A percentile compares a stretch with the other conserved stretches of the same genome.
phyloP scores from a whole-genome alignment of 306 rosid species.

The Prunus armeniaca region DNA sequence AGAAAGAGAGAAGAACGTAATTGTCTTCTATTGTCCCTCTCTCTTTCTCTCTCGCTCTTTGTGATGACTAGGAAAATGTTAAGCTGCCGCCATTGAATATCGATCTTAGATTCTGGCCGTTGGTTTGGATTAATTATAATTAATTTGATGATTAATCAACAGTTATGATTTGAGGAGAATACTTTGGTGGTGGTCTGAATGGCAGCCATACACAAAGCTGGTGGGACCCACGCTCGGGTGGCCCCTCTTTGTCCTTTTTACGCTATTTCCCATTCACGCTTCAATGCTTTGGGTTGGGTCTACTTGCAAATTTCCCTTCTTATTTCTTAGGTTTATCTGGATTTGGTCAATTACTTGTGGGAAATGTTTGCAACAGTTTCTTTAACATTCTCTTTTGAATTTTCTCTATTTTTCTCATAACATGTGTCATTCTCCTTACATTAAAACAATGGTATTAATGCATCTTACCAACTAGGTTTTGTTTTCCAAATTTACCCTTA shows the following conservation, averaged over 20 bases:
- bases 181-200: background rate
- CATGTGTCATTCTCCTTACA: rapidly evolving
- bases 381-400: rapidly evolving
- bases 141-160: background rate
- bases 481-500: too few species aligned
- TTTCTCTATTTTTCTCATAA: rapidly evolving
- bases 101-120: conserved; percentile 22
- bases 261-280: too few species aligned
- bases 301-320: too few species aligned
- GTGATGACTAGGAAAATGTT: background rate
- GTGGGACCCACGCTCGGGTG: too few species aligned
- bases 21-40: background rate
- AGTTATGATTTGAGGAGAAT: background rate
- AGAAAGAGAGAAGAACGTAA: background rate
- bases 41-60: too few species aligned
- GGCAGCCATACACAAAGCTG: too few species aligned
- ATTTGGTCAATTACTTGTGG: too few species aligned
- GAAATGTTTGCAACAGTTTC: rapidly evolving
- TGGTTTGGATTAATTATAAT: background rate
- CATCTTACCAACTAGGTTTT: too few species aligned
- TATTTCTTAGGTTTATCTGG: too few species aligned
- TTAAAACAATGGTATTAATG: rapidly evolving
- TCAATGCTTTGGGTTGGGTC: too few species aligned
- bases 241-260: too few species aligned
- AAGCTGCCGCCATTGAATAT: background rate